Conservation (phyloP, 768 basidiomycete genomes). For the Hemileccinum impolitum region DNA sequence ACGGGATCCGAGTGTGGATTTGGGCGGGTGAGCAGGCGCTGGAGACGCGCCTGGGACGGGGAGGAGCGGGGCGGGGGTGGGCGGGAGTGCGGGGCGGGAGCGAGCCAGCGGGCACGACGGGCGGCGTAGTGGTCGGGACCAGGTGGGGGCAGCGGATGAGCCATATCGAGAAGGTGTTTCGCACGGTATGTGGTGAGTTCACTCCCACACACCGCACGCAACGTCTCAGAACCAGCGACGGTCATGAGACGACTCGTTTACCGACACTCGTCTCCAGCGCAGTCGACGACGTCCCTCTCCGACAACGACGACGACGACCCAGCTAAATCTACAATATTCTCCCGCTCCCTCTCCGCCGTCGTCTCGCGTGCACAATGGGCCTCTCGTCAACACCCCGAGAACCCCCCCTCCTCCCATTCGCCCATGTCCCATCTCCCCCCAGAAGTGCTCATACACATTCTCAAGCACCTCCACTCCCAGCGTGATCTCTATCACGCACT, state of each 20-base stretch:
- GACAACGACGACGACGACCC: constrained; percentile 70
- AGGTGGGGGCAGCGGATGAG: constrained; percentile 48
- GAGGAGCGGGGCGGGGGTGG: constrained; percentile 22
- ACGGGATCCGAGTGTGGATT: constrained; percentile 47
- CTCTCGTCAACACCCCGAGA: constrained; percentile 31
- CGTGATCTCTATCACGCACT: constrained; percentile 72
- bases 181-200: constrained; percentile 9
- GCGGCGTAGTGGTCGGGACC: constrained; percentile 64
- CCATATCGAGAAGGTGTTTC: constrained; percentile 25
- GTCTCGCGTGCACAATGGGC: constrained; percentile 69
- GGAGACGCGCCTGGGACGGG: constrained; percentile 47
- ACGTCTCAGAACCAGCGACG: background rate
- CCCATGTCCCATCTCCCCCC: constrained; percentile 74
- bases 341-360: constrained; percentile 35
- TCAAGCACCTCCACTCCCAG: constrained; percentile 75
- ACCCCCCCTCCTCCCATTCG: constrained; percentile 37
- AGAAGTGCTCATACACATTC: constrained; percentile 89
- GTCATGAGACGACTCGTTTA: constrained; percentile 33
- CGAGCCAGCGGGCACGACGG: constrained; percentile 62
- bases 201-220: no score
- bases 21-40: constrained; percentile 46
- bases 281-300: constrained; percentile 75
- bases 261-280: constrained; percentile 47
- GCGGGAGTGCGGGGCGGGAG: constrained; percentile 16
- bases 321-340: constrained; percentile 43